These are phyloP conservation scores for Cyphellophora europaea DNA, from an alignment of 2,329 filamentous ascomycete species.

Conservation along the genomic window DNA sequence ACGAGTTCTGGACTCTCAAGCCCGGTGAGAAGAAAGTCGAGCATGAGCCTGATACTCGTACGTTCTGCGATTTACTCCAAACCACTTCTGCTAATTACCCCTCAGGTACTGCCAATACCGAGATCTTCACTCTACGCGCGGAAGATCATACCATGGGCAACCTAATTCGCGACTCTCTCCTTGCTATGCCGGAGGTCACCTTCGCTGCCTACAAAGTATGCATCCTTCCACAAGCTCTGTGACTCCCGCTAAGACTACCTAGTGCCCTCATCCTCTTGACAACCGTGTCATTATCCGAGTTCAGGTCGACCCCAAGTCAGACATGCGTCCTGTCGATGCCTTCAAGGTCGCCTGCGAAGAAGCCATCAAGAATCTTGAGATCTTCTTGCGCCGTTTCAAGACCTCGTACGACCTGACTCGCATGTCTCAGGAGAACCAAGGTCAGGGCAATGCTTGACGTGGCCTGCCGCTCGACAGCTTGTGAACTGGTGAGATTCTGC, in stretches of 20 bases:
- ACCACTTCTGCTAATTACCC: too few relatives aligned
- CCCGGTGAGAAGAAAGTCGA: slow-evolving; percentile 92
- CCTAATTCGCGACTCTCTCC: slow-evolving; percentile 74
- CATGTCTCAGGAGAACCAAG: slow-evolving; percentile 40
- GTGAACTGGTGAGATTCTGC: too few relatives aligned
- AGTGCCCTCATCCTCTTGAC: slow-evolving; percentile 37
- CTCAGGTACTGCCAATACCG: slow-evolving; percentile 85
- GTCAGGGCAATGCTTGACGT: background rate
- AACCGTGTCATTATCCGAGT: slow-evolving; percentile 64
- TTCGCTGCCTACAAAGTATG: slow-evolving; percentile 72
- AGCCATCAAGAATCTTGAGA: slow-evolving; percentile 70
- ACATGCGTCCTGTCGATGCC: slow-evolving; percentile 47
- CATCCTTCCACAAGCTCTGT: background rate
- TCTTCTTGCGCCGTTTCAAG: slow-evolving; percentile 77
- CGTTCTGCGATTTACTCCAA: too few relatives aligned
- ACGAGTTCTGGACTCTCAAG: slow-evolving; percentile 82
- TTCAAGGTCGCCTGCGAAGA: slow-evolving; percentile 72
- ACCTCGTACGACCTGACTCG: slow-evolving; percentile 85
- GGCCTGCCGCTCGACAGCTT: too few relatives aligned
- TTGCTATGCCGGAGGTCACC: slow-evolving; percentile 71
- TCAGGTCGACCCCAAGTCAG: slow-evolving; percentile 77
- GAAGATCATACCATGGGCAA: slow-evolving; percentile 96
- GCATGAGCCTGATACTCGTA: slow-evolving; percentile 80
- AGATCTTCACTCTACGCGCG: slow-evolving; percentile 90
- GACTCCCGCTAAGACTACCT: slow-evolving; percentile 3